A percentile compares a stretch with the other conserved stretches of the same genome.
These are phyloP conservation scores for Stephania japonica DNA, from an alignment of 164 flowering plant genomes.

Conservation along the genomic window DNA sequence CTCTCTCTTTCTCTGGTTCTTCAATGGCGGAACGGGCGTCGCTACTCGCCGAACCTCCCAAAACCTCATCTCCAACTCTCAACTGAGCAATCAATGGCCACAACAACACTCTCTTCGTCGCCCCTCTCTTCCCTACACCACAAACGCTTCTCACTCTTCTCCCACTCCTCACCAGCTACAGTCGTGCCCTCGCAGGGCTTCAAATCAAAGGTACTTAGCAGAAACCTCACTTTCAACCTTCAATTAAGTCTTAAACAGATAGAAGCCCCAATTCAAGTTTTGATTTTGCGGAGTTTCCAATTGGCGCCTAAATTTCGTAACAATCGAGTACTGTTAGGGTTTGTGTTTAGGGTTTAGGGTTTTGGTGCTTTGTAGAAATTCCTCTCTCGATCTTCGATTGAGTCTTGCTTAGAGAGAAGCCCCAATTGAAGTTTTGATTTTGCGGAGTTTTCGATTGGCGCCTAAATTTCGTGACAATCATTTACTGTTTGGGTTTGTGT, in stretches of 20 bases:
- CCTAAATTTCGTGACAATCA: slow-evolving; percentile 8
- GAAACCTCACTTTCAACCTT: background rate
- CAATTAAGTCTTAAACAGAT: background rate
- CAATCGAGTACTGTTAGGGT: too few relatives aligned
- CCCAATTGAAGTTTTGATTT: background rate
- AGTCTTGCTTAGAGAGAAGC: background rate
- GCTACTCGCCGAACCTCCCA: background rate
- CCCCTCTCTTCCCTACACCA: slow-evolving; percentile 7
- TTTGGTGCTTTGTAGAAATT: too few relatives aligned
- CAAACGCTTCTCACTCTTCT: slow-evolving; percentile 4
- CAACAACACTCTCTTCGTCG: slow-evolving; percentile 4
- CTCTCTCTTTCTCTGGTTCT: background rate
- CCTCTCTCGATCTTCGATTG: background rate
- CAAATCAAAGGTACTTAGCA: background rate
- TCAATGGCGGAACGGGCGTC: background rate
- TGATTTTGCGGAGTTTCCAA: too few relatives aligned
- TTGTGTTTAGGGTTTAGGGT: too few relatives aligned
- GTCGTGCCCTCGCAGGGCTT: slow-evolving; percentile 7
- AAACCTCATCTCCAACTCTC: background rate
- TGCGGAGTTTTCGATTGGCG: slow-evolving; percentile 16
- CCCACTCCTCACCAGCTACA: slow-evolving; percentile 4
- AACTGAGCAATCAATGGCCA: background rate
- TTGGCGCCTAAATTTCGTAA: too few relatives aligned
- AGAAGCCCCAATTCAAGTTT: too few relatives aligned
- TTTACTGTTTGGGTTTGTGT: slow-evolving; percentile 1